Percentiles rank a stretch among this genome's conserved stretches.
These are phyloP conservation scores for Boletellus sp. DNA, from an alignment of 768 basidiomycete genomes.

Conservation along the genomic window DNA sequence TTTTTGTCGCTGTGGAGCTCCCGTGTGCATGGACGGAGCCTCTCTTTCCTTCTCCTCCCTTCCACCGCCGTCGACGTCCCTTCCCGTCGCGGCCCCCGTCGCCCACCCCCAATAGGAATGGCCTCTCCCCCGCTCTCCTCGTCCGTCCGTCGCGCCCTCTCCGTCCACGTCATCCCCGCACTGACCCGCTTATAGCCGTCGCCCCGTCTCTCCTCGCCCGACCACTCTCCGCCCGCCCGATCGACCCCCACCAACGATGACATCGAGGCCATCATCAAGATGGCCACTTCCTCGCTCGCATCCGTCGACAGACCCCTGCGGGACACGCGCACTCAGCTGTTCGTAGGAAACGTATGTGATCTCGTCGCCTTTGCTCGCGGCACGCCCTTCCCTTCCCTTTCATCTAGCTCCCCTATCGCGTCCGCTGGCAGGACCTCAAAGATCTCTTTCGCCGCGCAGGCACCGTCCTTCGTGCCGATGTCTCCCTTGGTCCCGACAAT, in stretches of 20 bases:
- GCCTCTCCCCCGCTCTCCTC: conserved; percentile 5
- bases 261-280: conserved; percentile 89
- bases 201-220: conserved; percentile 3
- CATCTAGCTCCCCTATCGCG: conserved; percentile 87
- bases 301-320: conserved; percentile 51
- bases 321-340: conserved; percentile 93
- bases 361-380: not conserved
- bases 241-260: conserved; percentile 66
- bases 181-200: conserved; percentile 12
- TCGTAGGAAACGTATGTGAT: conserved; percentile 85
- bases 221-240: conserved; percentile 4
- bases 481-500: conserved; percentile 82
- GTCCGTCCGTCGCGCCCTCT: conserved; percentile 1
- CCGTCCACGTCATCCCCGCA: not conserved
- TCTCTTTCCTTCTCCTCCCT: conserved; percentile 6
- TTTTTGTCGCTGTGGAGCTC: conserved; percentile 35
- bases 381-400: not conserved
- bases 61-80: not conserved
- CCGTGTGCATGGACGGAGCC: conserved; percentile 26
- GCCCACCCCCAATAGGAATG: conserved; percentile 6
- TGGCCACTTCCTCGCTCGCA: conserved; percentile 74
- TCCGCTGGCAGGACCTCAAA: conserved; percentile 99
- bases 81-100: not conserved
- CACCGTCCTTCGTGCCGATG: conserved; percentile 77
- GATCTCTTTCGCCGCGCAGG: conserved; percentile 96